A percentile compares a stretch with the other conserved stretches of the same genome.
These are phyloP conservation scores for Penicillium antarcticum DNA, from an alignment of 495 filamentous ascomycete genomes.

Conservation along the genomic window DNA sequence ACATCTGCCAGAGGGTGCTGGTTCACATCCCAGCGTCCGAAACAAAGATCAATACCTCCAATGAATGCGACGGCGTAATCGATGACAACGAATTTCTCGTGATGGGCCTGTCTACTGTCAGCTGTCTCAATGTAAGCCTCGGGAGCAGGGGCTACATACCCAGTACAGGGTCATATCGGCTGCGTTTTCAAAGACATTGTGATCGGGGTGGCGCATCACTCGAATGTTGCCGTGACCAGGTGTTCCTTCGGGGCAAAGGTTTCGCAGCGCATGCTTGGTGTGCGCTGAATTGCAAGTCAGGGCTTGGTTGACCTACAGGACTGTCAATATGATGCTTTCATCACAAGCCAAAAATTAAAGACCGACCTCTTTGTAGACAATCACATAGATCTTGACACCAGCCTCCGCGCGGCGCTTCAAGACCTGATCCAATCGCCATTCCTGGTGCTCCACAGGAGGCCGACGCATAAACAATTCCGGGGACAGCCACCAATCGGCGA, in stretches of 20 bases:
- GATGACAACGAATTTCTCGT: constrained; percentile 94
- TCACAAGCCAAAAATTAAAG: not conserved
- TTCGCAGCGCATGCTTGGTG: constrained; percentile 83
- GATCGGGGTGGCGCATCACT: constrained; percentile 90
- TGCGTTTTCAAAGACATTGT: constrained; percentile 90
- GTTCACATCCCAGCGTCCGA: constrained; percentile 85
- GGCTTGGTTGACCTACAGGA: constrained; percentile 60
- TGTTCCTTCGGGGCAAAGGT: constrained; percentile 73
- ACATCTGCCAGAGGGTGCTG: constrained; percentile 86
- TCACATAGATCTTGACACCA: constrained; percentile 91
- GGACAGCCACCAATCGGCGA: constrained; percentile 95
- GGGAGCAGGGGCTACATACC: constrained; percentile 32
- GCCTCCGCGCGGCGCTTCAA: constrained; percentile 85
- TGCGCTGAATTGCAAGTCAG: constrained; percentile 89
- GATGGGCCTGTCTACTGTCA: constrained; percentile 61
- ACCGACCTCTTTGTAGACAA: constrained; percentile 82
- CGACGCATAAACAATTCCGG: constrained; percentile 89
- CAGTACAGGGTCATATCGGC: constrained; percentile 98
- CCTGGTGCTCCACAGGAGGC: constrained; percentile 73
- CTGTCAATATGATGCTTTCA: not conserved
- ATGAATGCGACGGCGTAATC: constrained; percentile 90
- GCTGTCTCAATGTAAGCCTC: not conserved
- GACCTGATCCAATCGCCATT: constrained; percentile 85
- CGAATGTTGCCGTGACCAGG: constrained; percentile 83
- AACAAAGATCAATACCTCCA: constrained; percentile 93